Conservation (phyloP, 2,329 filamentous ascomycete genomes). For the Penicillium digitatum region DNA sequence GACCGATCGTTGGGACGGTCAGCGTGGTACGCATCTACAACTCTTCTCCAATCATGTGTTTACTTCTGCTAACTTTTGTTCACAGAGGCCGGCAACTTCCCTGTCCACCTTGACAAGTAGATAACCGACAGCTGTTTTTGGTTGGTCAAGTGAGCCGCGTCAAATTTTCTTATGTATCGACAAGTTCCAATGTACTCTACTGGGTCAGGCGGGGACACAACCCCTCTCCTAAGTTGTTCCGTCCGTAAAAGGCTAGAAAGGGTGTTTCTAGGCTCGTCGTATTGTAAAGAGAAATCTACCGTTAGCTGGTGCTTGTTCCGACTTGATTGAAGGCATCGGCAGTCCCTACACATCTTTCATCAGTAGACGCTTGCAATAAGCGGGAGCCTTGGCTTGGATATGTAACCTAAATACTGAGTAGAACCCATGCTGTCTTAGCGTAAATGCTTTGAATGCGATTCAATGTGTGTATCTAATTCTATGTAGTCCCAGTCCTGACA, state of each 20-base stretch:
- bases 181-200: conserved; percentile 41
- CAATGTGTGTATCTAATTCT: conserved; percentile 24
- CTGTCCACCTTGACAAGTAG: conserved; percentile 48
- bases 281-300: conserved; percentile 20
- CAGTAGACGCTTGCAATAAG: not conserved
- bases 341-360: not conserved
- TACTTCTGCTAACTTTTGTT: conserved; percentile 10
- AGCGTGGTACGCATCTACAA: conserved; percentile 67
- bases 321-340: not conserved
- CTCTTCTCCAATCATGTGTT: not conserved
- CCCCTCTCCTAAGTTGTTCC: conserved; percentile 21
- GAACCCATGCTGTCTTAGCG: conserved; percentile 9
- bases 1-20: conserved; percentile 93
- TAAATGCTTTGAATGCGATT: conserved; percentile 17
- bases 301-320: conserved; percentile 3
- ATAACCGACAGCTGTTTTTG: conserved; percentile 19
- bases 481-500: conserved; percentile 12
- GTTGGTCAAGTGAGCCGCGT: conserved; percentile 28
- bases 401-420: not conserved
- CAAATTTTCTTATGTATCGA: conserved; percentile 31
- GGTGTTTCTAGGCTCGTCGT: conserved; percentile 33
- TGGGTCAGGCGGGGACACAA: conserved; percentile 32
- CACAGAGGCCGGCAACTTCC: conserved; percentile 56
- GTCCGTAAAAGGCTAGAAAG: conserved; percentile 18
- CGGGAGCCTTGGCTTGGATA: not conserved